Base-by-base conservation (phyloP, 345 rosid genomes). In the Ailanthus altissimus region DNA sequence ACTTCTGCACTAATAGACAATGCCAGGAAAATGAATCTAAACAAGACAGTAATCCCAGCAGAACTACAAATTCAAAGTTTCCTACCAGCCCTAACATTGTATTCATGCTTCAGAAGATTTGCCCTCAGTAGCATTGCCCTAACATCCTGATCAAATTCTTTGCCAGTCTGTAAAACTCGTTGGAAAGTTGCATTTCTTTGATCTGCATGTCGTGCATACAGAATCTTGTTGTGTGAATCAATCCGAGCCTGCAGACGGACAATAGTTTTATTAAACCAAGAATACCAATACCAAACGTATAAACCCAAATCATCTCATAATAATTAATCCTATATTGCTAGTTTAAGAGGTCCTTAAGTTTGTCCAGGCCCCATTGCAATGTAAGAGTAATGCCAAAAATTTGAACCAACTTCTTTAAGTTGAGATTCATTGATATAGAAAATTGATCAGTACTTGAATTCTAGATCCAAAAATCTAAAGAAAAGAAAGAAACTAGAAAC, bases 171-270 rank as follows among this genome's bases (percentile, higher is more conserved):
- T 81, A 97, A 77, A 32, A 94, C 99, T 72, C 92, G 91, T 64
- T 97, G 98, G 86, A 94, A 94, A 14, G 99, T 97, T 32, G 93
- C 89, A 59, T 91, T 94, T 85, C 99, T 90, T 78, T 97, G 99
- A 86, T 97, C 98, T 0, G 99, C 98, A 83, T 94, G 98, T 13
- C 99, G 83, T 36, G 99, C 99, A 58, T 94, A 91, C 47, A 97
- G 90, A 85, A 97, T 83, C 80, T 97, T 94, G 89, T 94, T 94
- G 90, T 97, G 99, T 0, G 99, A 97, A 78, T 97, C 99, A 26
- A 97, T 97, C 62, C 99, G 93, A 72, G 99, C 99, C 98, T 97
- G 91, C 81, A 73, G 16, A 58, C 3, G 47, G 70, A 77, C 36
- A 20, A 59, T 6, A 72, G 20, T 42, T 20, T 46, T 67, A 40